Evolutionary conservation across 2,329 filamentous ascomycete genomes (phyloP).

Genomic region (Ceratocystis smalleyi): DNA sequence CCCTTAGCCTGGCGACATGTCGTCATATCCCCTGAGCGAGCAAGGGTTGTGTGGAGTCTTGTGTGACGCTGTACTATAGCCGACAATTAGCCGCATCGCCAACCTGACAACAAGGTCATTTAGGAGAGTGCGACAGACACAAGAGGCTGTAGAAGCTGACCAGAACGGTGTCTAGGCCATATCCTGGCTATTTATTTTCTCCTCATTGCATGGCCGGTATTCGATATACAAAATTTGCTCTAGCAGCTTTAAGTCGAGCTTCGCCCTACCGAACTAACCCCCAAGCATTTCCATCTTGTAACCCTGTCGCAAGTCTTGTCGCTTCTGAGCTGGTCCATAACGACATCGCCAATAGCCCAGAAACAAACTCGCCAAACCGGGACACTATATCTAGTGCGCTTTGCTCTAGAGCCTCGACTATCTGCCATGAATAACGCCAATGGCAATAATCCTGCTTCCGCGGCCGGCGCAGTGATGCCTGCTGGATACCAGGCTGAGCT

Average conservation of each 20-base stretch:
- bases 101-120: constrained; percentile 1
- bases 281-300: too few relatives aligned
- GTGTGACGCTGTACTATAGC: background rate
- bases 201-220: background rate
- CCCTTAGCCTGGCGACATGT: background rate
- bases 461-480: constrained; percentile 39
- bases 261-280: too few relatives aligned
- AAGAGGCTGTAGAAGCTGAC: background rate
- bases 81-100: constrained; percentile 5
- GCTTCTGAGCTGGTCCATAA: too few relatives aligned
- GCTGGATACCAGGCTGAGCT: constrained; percentile 53
- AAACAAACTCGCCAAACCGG: background rate
- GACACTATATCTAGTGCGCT: background rate
- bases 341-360: too few relatives aligned
- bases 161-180: background rate
- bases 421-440: constrained; percentile 12
- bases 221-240: background rate
- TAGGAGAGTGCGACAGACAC: background rate
- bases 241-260: background rate
- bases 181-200: background rate
- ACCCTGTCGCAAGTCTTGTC: too few relatives aligned
- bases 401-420: background rate
- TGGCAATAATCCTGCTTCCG: constrained; percentile 24
- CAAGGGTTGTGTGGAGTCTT: background rate
- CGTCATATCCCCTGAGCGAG: background rate